These are phyloP conservation scores for Linum trigynum DNA, from an alignment of 345 rosid species.

Conservation along the genomic window DNA sequence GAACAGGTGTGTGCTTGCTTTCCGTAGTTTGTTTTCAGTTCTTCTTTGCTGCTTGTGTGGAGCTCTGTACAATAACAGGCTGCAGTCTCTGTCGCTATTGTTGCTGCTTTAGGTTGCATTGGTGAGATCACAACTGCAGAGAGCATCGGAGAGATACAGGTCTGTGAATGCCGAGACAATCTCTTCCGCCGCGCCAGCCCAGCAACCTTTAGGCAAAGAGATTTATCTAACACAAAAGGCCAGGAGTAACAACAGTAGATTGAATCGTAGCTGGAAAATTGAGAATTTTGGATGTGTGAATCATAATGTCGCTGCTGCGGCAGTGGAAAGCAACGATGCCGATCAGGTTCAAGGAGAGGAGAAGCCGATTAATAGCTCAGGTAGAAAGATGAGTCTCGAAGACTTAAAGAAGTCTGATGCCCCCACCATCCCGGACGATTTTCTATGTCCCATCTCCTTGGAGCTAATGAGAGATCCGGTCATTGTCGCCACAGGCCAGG, in stretches of 20 bases:
- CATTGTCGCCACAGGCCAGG: constrained; percentile 95
- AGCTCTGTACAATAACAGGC: neutral
- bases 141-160: constrained; percentile 69
- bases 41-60: constrained; percentile 1
- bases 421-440: constrained; percentile 60
- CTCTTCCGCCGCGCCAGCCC: constrained; percentile 37
- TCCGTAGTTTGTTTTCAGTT: neutral
- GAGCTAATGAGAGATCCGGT: constrained; percentile 97
- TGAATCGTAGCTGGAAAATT: constrained; percentile 19
- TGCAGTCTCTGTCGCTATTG: neutral
- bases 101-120: constrained; percentile 50
- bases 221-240: too few relatives aligned
- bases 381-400: constrained; percentile 34
- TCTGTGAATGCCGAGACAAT: constrained; percentile 38
- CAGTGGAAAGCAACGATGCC: neutral
- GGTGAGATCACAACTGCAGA: constrained; percentile 65
- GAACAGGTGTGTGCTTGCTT: constrained; percentile 67
- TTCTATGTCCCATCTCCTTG: constrained; percentile 77
- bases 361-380: constrained; percentile 27
- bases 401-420: constrained; percentile 50
- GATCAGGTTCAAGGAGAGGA: constrained; percentile 23
- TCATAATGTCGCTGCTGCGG: too few relatives aligned
- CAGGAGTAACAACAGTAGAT: constrained; percentile 21
- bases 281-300: constrained; percentile 20
- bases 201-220: constrained; percentile 40